These are phyloP conservation scores for Cladophialophora exuberans DNA, from an alignment of 2,329 filamentous ascomycete genomes.

Conservation along the genomic window DNA sequence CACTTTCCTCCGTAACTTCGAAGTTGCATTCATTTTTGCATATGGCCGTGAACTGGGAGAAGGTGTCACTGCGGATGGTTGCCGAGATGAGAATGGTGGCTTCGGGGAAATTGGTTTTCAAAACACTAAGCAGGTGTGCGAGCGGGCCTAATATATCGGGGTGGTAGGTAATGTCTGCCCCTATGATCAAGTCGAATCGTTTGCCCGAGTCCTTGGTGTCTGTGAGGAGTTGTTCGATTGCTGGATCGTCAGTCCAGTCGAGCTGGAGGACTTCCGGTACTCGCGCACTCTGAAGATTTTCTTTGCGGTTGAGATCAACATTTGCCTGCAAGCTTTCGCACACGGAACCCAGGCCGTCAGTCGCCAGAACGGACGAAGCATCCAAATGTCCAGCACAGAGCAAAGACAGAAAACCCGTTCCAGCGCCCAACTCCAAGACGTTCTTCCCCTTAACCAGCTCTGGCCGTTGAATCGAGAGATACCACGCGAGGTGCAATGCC, in stretches of 20 bases:
- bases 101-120: slow-evolving; percentile 26
- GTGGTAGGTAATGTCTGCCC: slow-evolving; percentile 34
- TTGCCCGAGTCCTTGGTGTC: slow-evolving; percentile 7
- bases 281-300: slow-evolving; percentile 6
- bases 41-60: slow-evolving; percentile 59
- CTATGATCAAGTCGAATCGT: slow-evolving; percentile 27
- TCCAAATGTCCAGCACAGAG: slow-evolving; percentile 63
- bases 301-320: slow-evolving; percentile 38
- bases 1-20: slow-evolving; percentile 43
- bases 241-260: slow-evolving; percentile 28
- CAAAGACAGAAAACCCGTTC: slow-evolving; percentile 68
- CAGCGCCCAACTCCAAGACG: slow-evolving; percentile 67
- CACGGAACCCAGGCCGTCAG: slow-evolving; percentile 61
- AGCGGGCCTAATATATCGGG: slow-evolving; percentile 32
- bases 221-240: slow-evolving; percentile 23
- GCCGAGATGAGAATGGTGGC: slow-evolving; percentile 60
- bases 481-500: slow-evolving; percentile 65
- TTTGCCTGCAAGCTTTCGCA: slow-evolving; percentile 45
- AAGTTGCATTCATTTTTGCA: slow-evolving; percentile 50
- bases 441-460: slow-evolving; percentile 54
- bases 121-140: slow-evolving; percentile 22
- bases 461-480: slow-evolving; percentile 55
- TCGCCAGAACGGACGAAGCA: slow-evolving; percentile 59
- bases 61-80: slow-evolving; percentile 66
- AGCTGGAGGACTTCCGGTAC: slow-evolving; percentile 23